Evolutionary conservation across 177 flowering plant species (phyloP), one percentile per base, ranked within the genome.

Genomic region (Viscum album): DNA sequence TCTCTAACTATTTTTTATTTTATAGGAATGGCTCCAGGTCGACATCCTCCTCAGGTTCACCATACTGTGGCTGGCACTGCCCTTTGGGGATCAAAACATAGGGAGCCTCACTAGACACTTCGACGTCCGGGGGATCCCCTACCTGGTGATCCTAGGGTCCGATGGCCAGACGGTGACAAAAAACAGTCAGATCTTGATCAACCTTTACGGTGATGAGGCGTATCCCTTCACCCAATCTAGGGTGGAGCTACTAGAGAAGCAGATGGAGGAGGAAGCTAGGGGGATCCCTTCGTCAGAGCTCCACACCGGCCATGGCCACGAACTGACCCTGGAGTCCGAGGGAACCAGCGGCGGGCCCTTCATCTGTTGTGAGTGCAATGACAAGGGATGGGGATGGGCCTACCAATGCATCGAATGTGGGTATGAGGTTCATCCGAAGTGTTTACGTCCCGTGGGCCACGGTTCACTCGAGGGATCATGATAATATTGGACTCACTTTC

Each of bases 361-460:
- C 64, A 60, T 60, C 19, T 60, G 64, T 31, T 60, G 64, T 2
- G 64, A 60, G 34, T 60, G 64, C 32, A 35, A 60, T 16, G 64
- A 60, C 7, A 34, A 60, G 64, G 64, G 64, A 23, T 31, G 23
- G 10, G 64, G 64, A 31, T 60, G 64, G 64, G 64, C 64, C 13
- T 31, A 60, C 35, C 64, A 31, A 24, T 60, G 64, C 34, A 31
- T 60, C 32, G 64, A 60, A 23, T 60, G 64, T 16, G 64, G 64
- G 32, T 60, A 60, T 32, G 64, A 60, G 64, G 32, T 60, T 35
- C 64, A 60, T 35, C 64, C 64, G 3, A 60, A 60, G 35, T 60
- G 64, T 60, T n/a, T n/a, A n/a, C n/a, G n/a, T n/a, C n/a, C n/a
- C n/a, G n/a, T n/a, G n/a, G n/a, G n/a, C n/a, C n/a, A n/a, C n/a